Base-by-base conservation (phyloP, 2,329 filamentous ascomycete species). In the Scolecobasidium constrictum region DNA sequence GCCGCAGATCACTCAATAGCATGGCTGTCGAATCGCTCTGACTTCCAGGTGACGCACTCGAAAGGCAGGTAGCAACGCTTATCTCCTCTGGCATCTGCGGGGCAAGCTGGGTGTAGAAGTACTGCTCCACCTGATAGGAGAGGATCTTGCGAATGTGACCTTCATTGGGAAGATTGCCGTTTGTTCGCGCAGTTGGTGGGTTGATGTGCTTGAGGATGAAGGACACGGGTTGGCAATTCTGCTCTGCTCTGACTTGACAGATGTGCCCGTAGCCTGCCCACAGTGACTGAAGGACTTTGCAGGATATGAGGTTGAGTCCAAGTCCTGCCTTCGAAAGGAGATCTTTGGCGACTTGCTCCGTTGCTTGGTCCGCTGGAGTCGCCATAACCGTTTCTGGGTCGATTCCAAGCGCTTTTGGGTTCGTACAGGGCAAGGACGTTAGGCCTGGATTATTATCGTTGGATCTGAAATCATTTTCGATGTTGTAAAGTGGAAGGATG, bases 51-150 rank as follows among this genome's bases (percentile, higher is more conserved):
- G 72, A 18, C 63, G 75, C 57, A 35, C 54, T 58, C 0, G 62
- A 64, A 2, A 77, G 45, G 26, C 70, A 75, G 16, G 62, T 57
- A 0, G 76, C 72, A 1, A 78, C 68, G 0, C 67, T 63, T 1
- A 73, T 54, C 1, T 61, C 53, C 0, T 57, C 52, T 0, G 59
- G 53, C 2, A 83, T 54, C 0, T 52, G 53, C 0, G 74, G 71
- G 0, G 73, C 75, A 9, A 83, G 56, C 2, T 70, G 55, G 2
- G 61, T 62, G 53, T 83, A 83, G 49, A 83, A 83, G 49, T 71
- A 71, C 51, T 79, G 77, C 56, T 83, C 79, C 3, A 81, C 75
- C 36, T 77, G 67, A 49, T 83, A 83, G 52, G 76, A 81, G 20
- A 82, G 56, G 46, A 83, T 69, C 52, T 83, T 83, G 5, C 79